Evolutionary conservation across 129 eudicot species (phyloP).

Genomic region (Heracleum sosnowskyi): DNA sequence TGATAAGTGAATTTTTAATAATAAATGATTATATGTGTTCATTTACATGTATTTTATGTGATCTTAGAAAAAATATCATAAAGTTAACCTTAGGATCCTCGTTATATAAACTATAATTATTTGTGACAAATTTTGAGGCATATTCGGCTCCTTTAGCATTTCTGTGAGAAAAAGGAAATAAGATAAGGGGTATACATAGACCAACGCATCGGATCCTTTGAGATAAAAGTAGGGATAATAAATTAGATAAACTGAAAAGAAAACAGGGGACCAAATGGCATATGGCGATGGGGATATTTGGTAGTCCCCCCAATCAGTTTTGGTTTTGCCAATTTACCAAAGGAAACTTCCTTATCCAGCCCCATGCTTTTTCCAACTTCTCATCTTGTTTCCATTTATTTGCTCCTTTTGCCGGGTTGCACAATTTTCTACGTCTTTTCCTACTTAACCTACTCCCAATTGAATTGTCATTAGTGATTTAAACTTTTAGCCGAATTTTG

Average conservation of each 20-base stretch:
- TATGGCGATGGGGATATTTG: neutral
- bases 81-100: no score
- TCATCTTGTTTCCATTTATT: neutral
- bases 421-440: neutral
- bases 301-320: neutral
- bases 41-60: no score
- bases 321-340: neutral
- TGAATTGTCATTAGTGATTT: no score
- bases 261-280: neutral
- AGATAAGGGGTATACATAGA: neutral
- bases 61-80: no score
- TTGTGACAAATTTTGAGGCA: no score
- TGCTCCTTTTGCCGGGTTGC: neutral
- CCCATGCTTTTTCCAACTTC: neutral
- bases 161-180: no score
- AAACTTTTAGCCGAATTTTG: no score
- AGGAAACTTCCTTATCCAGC: neutral
- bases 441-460: neutral
- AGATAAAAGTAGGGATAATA: neutral
- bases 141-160: no score
- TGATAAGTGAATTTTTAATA: no score
- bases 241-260: neutral
- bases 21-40: no score
- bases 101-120: no score
- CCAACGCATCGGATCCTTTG: neutral